Conservation (phyloP, 805 yeast genomes). For the Myxozyma monticola region DNA sequence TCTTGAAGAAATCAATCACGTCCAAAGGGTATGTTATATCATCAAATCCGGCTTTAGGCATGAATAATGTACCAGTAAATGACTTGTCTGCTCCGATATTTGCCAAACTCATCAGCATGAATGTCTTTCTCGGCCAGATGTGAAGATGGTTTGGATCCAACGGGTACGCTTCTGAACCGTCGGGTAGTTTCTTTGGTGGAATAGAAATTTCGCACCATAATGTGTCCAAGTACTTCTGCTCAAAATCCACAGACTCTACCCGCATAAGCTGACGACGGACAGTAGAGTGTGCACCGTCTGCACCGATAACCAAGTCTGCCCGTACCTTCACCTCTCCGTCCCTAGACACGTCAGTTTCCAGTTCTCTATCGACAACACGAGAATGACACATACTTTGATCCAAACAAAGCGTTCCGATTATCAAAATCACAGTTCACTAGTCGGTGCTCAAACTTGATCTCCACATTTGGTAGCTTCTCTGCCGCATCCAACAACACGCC, state of each 20-base stretch:
- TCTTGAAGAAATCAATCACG: constrained; percentile 55
- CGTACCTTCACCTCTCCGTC: constrained; percentile 25
- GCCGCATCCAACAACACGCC: constrained; percentile 63
- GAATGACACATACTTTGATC: constrained; percentile 17
- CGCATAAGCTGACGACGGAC: constrained; percentile 70
- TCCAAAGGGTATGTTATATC: constrained; percentile 47
- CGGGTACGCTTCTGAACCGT: constrained; percentile 44
- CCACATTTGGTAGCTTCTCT: constrained; percentile 46
- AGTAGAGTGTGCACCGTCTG: constrained; percentile 82
- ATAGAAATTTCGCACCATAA: constrained; percentile 79
- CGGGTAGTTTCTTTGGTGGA: constrained; percentile 49
- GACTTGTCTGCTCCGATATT: constrained; percentile 72
- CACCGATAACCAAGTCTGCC: constrained; percentile 70
- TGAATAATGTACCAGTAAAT: constrained; percentile 86
- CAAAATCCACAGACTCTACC: constrained; percentile 59
- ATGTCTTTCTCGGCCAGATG: constrained; percentile 87
- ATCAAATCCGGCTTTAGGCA: constrained; percentile 70
- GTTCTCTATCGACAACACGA: constrained; percentile 1
- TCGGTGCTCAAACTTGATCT: constrained; percentile 57
- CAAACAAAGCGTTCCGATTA: constrained; percentile 32
- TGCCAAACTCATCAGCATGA: constrained; percentile 87
- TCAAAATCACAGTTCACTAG: constrained; percentile 47
- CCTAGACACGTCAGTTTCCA: constrained; percentile 3
- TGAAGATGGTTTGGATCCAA: constrained; percentile 78
- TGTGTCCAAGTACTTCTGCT: constrained; percentile 79